phyloP scores from a whole-genome alignment of 306 rosid species.

The Ochetophila trinervis region DNA sequence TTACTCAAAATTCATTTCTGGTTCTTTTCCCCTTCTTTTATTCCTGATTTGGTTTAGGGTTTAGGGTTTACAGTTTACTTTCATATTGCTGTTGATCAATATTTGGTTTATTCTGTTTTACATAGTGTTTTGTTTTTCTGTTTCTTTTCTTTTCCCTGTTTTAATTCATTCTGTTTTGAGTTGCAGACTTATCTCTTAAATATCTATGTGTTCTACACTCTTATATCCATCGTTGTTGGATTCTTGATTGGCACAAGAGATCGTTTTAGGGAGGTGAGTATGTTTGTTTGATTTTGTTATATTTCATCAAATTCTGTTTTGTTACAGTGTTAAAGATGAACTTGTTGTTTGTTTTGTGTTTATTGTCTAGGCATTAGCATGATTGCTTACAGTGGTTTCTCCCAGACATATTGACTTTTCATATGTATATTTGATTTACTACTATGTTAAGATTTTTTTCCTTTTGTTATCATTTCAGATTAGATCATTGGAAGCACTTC shows the following conservation, averaged over 20 bases:
- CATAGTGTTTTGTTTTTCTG: background rate
- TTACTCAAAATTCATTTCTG: too few relatives aligned
- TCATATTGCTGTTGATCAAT: too few relatives aligned
- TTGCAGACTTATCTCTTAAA: conserved; percentile 87
- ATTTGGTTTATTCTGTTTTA: background rate
- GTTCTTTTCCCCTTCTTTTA: too few relatives aligned
- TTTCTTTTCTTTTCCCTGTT: background rate
- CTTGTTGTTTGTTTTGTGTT: background rate
- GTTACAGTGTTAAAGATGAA: background rate
- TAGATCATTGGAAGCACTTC: conserved; percentile 87
- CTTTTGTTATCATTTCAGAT: conserved; percentile 46
- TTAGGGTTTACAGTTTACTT: background rate
- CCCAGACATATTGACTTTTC: too few relatives aligned
- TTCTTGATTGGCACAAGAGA: conserved; percentile 91
- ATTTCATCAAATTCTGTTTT: conserved; percentile 12
- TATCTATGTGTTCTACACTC: too few relatives aligned
- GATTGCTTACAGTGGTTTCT: too few relatives aligned
- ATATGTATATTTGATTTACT: background rate
- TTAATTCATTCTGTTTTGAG: conserved; percentile 8
- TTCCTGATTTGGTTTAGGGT: too few relatives aligned
- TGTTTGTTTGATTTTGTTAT: background rate
- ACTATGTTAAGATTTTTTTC: background rate
- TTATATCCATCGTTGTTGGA: conserved; percentile 75
- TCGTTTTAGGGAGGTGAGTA: conserved; percentile 83
- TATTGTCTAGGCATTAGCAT: too few relatives aligned